Base-by-base conservation (phyloP, 257 asterid species). In the Ilex aquifolium region DNA sequence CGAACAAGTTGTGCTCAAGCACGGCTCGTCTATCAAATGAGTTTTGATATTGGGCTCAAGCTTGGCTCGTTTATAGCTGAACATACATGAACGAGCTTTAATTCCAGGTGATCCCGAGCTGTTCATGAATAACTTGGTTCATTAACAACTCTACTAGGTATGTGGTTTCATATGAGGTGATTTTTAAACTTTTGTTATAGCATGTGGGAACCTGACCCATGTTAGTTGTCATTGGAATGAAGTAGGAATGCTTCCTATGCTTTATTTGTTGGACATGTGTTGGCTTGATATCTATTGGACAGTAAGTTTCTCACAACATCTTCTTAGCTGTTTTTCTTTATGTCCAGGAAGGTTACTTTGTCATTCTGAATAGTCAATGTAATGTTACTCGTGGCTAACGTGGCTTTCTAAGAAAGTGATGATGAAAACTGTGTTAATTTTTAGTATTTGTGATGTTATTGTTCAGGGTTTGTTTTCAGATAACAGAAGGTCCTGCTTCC, bases 381-480 rank as follows among this genome's bases (percentile, higher is more conserved):
- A 46, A 46, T 11, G 11, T 46, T 4, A 7, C 11, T 21, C 2
- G 2, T 53, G 27, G 57, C 30, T 53, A 17, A 53, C 2, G 10
- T n/a, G 31, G 6, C 11, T 14, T 46, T 46, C n/a, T 10, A 3
- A 4, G 3, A 46, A 46, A 14, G 52, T 46, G 10, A 46, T 46
- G 42, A 36, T 7, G 8, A 36, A 36, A 36, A 4, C 42, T 10
- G 10, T 10, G 6, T 46, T 46, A 10, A 46, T 11, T 6, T 11
- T 46, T 4, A 46, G 52, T 7, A 46, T 32, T 27, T 52, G 63
- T 51, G 61, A 64, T 59, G 62, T 72, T 62, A 13, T 56, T 59
- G 31, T 61, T 17, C 71, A 91, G 97, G 75, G 85, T 64, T 55
- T 85, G 91, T 70, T 75, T 84, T 66, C 94, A 82, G 72, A 78